These are phyloP conservation scores for Kondoa malvinella DNA, from an alignment of 768 basidiomycete genomes.

Conservation along the genomic window DNA sequence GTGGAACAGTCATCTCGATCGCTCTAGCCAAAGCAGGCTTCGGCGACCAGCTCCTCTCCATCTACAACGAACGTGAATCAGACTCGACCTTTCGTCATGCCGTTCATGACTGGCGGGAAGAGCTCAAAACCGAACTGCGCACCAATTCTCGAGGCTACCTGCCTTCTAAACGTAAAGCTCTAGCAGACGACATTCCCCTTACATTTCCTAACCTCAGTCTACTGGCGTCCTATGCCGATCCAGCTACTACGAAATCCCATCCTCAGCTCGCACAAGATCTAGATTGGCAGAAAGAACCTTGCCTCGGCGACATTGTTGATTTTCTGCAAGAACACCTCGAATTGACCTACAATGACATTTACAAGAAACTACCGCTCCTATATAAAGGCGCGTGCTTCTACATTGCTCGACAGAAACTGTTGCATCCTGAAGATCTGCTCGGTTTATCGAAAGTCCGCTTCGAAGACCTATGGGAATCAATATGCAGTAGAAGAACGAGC, in stretches of 20 bases:
- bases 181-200: constrained; percentile 12
- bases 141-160: constrained; percentile 5
- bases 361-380: background rate
- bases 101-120: background rate
- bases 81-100: background rate
- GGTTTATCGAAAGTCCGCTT: background rate
- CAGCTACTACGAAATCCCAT: background rate
- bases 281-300: background rate
- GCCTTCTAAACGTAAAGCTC: constrained; percentile 4
- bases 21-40: constrained; percentile 12
- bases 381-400: background rate
- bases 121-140: constrained; percentile 6
- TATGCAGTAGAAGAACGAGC: background rate
- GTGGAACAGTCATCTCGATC: constrained; percentile 8
- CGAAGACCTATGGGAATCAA: background rate
- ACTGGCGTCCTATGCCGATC: background rate
- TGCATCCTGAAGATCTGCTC: background rate
- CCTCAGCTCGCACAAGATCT: background rate
- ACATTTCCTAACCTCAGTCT: constrained; percentile 8
- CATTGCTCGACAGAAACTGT: background rate
- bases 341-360: background rate
- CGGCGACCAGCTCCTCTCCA: constrained; percentile 6
- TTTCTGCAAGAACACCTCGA: background rate
- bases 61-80: background rate
- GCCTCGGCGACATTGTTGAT: background rate